phyloP scores from a whole-genome alignment of 2,329 filamentous ascomycete species.

The Colletotrichum abscissum region DNA sequence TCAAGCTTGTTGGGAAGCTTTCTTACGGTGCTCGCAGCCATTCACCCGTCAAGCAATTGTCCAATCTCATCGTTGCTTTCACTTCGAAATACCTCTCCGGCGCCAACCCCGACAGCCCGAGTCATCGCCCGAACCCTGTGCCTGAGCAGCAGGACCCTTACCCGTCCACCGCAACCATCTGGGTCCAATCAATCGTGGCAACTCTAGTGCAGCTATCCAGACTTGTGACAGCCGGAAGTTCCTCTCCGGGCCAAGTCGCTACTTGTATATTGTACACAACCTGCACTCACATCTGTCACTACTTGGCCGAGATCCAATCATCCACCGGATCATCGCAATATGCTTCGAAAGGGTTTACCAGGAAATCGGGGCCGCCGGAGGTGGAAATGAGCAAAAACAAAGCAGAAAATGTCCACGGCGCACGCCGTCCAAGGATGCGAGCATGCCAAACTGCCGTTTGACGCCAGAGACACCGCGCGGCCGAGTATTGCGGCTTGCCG shows the following conservation, averaged over 20 bases:
- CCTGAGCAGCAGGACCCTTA: conserved; percentile 12
- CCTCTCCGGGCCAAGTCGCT: conserved; percentile 10
- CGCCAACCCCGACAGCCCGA: neutral
- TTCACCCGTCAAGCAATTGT: neutral
- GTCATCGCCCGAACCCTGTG: conserved; percentile 6
- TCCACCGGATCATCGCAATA: neutral
- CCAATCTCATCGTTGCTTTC: neutral
- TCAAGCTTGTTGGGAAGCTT: neutral
- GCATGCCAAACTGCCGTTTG: neutral
- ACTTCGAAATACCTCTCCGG: neutral
- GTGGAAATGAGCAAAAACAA: neutral
- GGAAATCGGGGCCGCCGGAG: neutral
- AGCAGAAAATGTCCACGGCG: neutral
- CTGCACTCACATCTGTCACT: neutral
- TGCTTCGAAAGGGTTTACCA: neutral
- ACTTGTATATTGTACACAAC: neutral
- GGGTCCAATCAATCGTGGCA: neutral
- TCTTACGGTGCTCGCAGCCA: neutral
- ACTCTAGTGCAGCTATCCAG: neutral
- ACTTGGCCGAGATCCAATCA: neutral
- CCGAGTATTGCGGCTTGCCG: conserved; percentile 14
- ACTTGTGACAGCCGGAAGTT: conserved; percentile 22
- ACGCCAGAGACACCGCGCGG: neutral
- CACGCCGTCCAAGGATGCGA: neutral
- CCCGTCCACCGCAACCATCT: neutral